These are phyloP conservation scores for Hibiscus mutabilis DNA, from an alignment of 345 rosid species.

Conservation along the genomic window DNA sequence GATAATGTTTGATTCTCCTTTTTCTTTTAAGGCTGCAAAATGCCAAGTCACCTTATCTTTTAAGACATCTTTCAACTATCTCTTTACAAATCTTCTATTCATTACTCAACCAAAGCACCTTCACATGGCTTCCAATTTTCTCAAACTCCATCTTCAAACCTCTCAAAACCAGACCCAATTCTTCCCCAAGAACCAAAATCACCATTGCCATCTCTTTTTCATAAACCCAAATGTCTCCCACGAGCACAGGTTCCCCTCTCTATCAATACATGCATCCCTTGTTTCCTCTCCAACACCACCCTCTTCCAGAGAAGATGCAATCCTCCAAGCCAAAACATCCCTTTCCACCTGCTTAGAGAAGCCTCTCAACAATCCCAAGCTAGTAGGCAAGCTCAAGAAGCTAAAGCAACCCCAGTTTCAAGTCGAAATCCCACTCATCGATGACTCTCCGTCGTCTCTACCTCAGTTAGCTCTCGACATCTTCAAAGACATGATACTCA, in stretches of 20 bases:
- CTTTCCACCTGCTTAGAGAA: conserved; percentile 55
- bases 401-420: conserved; percentile 66
- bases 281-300: conserved; percentile 53
- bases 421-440: conserved; percentile 64
- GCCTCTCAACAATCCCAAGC: conserved; percentile 73
- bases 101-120: background rate
- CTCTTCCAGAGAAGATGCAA: conserved; percentile 69
- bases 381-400: conserved; percentile 61
- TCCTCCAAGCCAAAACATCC: conserved; percentile 77
- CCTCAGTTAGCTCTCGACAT: conserved; percentile 48
- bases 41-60: background rate
- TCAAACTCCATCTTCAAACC: conserved; percentile 26
- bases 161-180: conserved; percentile 8
- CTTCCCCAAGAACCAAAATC: conserved; percentile 4
- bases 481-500: conserved; percentile 44
- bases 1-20: background rate
- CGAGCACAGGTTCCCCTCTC: conserved; percentile 21
- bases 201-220: conserved; percentile 5
- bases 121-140: conserved; percentile 33
- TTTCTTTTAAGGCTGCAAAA: background rate
- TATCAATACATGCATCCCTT: conserved; percentile 27
- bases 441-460: conserved; percentile 46
- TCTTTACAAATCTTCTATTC: background rate
- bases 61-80: background rate
- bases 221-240: conserved; percentile 7